Conservation (phyloP, 2,329 filamentous ascomycete genomes). For the Epichloe elymi region DNA sequence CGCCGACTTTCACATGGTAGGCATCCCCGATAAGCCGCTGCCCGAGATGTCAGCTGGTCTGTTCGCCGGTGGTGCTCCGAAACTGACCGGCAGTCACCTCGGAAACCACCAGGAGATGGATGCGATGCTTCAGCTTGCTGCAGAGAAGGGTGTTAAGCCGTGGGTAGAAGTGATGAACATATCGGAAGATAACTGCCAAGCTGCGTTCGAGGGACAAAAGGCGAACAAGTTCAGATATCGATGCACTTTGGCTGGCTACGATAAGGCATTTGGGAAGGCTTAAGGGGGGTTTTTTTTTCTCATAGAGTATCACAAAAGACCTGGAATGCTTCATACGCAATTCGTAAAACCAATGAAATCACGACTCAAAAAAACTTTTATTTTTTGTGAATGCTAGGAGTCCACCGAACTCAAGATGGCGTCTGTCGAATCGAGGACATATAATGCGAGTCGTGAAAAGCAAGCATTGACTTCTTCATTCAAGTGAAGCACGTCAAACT, state of each 20-base stretch:
- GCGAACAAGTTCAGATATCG: conserved; percentile 61
- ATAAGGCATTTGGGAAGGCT: conserved; percentile 41
- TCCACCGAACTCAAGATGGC: no score
- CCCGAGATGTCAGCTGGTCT: conserved; percentile 26
- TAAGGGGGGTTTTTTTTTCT: neutral
- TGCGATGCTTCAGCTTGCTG: conserved; percentile 43
- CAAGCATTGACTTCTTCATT: no score
- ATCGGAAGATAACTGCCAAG: conserved; percentile 52
- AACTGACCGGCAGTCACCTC: conserved; percentile 42
- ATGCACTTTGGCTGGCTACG: conserved; percentile 55
- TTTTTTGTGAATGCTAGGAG: no score
- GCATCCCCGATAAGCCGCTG: conserved; percentile 38
- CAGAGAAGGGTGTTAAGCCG: conserved; percentile 38
- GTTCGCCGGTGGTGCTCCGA: conserved; percentile 37
- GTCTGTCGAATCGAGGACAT: no score
- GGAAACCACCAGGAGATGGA: conserved; percentile 47
- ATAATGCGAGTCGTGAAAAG: no score
- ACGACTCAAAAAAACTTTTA: no score
- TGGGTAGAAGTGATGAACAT: conserved; percentile 52
- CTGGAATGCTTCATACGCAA: no score
- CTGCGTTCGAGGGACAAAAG: conserved; percentile 57
- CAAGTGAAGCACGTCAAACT: no score
- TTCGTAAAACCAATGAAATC: no score
- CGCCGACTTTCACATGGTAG: conserved; percentile 44
- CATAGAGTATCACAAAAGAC: no score